Conservation (phyloP, 179 eudicot genomes). For the Drosera spatulata region DNA sequence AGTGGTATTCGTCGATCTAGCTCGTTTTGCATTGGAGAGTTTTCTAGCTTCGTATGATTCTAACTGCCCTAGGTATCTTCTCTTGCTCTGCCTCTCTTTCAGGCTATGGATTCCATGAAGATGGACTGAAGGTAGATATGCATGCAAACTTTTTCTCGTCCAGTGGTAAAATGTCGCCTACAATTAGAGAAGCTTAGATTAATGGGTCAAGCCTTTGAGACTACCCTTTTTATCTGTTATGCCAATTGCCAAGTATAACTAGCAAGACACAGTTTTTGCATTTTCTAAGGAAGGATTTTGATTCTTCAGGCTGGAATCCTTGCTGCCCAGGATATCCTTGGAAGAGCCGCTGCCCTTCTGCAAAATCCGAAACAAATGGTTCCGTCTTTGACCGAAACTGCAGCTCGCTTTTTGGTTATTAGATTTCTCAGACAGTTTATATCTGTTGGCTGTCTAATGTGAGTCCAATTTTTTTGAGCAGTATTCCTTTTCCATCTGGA, state of each 20-base stretch:
- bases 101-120: constrained; percentile 98
- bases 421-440: constrained; percentile 52
- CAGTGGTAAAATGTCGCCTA: neutral
- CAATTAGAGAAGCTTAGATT: neutral
- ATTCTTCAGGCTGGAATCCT: constrained; percentile 57
- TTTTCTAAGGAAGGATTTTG: neutral
- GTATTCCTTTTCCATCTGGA: neutral
- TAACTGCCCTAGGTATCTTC: neutral
- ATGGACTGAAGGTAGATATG: constrained; percentile 74
- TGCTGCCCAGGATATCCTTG: constrained; percentile 61
- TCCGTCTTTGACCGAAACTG: constrained; percentile 55
- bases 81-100: constrained; percentile 8
- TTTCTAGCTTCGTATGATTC: neutral
- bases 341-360: constrained; percentile 24
- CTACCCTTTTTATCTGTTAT: no score
- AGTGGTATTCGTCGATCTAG: no score
- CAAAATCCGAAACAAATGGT: constrained; percentile 79
- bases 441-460: constrained; percentile 68
- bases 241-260: no score
- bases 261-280: neutral
- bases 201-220: no score
- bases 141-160: neutral
- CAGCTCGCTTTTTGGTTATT: constrained; percentile 58
- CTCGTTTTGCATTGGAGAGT: no score
- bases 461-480: constrained; percentile 17